Evolutionary conservation across 75 land plant genomes (phyloP).

Genomic region (Adiantum capillusveneris): DNA sequence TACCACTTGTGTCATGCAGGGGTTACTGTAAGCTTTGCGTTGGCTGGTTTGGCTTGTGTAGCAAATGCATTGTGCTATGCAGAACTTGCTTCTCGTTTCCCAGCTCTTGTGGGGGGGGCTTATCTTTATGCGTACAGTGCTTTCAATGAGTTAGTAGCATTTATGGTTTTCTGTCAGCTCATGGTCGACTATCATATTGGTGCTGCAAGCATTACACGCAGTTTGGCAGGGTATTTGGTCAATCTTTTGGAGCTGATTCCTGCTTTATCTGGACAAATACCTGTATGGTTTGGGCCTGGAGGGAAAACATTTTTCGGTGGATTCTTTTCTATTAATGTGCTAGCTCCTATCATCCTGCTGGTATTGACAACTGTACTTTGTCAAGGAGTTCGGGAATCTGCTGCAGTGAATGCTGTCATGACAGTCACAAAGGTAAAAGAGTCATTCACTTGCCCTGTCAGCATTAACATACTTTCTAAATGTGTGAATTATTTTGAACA

Average conservation of each 20-base stretch:
- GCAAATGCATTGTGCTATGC: slow-evolving; percentile 94
- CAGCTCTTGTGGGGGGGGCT: slow-evolving; percentile 95
- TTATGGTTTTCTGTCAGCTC: slow-evolving; percentile 83
- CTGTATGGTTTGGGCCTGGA: slow-evolving; percentile 81
- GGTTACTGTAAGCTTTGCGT: slow-evolving; percentile 74
- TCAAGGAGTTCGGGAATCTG: slow-evolving; percentile 77
- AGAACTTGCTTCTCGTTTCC: slow-evolving; percentile 83
- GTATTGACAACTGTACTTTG: slow-evolving; percentile 74
- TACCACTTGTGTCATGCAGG: slow-evolving; percentile 40
- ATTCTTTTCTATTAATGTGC: slow-evolving; percentile 63
- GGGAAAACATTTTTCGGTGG: slow-evolving; percentile 56
- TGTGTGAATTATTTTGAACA: too few species aligned
- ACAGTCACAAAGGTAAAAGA: slow-evolving; percentile 65
- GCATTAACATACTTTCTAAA: too few species aligned
- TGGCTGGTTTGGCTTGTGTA: slow-evolving; percentile 80
- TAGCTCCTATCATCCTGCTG: slow-evolving; percentile 70
- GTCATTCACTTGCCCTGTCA: neutral
- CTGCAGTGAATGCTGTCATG: slow-evolving; percentile 74
- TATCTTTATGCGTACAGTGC: slow-evolving; percentile 82
- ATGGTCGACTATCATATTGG: slow-evolving; percentile 97
- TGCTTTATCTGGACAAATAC: slow-evolving; percentile 33
- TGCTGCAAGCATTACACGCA: slow-evolving; percentile 91
- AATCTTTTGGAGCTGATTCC: slow-evolving; percentile 54
- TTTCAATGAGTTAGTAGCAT: slow-evolving; percentile 92
- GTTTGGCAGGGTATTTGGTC: slow-evolving; percentile 77